Evolutionary conservation across 139 green algal genomes (phyloP), one percentile per base, ranked within the genome.

Genomic region (Yamagishiella unicocca): DNA sequence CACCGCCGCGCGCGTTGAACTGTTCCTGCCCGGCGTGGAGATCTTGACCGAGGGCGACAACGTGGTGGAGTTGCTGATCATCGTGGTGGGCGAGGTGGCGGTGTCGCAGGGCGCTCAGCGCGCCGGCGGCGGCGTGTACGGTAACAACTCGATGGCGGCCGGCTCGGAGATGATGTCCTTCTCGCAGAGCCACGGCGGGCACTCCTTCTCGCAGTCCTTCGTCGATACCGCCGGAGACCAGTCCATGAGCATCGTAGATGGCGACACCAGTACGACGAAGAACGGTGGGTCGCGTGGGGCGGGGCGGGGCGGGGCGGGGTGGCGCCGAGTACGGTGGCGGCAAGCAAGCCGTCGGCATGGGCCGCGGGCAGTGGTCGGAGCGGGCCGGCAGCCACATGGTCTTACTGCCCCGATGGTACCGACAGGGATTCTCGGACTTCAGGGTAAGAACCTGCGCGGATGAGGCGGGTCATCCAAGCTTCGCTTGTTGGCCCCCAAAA

Each of bases 1-100:
- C 62, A 79, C 89, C 2, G 83, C 68, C 0, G 86, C 90, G 0
- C 68, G 90, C 1, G 78, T 97, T 27, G 92, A 96, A 77, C 83
- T 94, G 10, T 96, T 95, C 92, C 90, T 95, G 50, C 92, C 89
- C 12, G 54, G 61, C 1, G 76, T 91, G 35, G 58, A 88, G 37
- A 70, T 90, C 33, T 17, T 88, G 43, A 70, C 73, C 2, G 67
- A 89, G 62, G 88, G 88, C 4, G 88, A 91, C n/a, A 82, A 86
- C 14, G 76, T 88, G 46, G 43, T 86, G 74, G 85, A 90, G 33
- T 71, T 90, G 45, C 46, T 73, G 17, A 35, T 90, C 3, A 53
- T 90, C 4, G 61, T 90, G 76, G 38, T 78, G 42, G 84, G 72
- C 2, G 73, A 89, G 55, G 62, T 73, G 24, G 3, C n/a, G 42